Conservation (phyloP, 2,329 filamentous ascomycete species). For the Arthrobotrys sphaeroides region DNA sequence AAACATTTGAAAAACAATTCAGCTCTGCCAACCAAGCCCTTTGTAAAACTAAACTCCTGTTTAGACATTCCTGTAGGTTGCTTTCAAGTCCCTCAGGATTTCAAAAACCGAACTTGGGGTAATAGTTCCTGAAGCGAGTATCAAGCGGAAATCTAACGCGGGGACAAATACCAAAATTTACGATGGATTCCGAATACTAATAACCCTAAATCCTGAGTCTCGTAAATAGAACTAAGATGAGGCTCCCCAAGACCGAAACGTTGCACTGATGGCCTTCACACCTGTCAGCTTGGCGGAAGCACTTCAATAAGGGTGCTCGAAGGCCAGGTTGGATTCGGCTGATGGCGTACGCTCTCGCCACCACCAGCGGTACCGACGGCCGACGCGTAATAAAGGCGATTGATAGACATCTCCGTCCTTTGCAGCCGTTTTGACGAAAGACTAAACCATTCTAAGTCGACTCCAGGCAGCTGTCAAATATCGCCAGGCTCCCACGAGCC, state of each 20-base stretch:
- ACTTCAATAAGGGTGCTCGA: not conserved
- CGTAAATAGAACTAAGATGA: slow-evolving; percentile 10
- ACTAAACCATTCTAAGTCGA: slow-evolving; percentile 32
- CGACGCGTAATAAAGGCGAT: slow-evolving; percentile 14
- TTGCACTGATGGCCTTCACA: slow-evolving; percentile 11
- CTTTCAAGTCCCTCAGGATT: not conserved
- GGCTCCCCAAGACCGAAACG: slow-evolving; percentile 13
- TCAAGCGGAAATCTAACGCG: not conserved
- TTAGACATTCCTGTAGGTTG: not conserved
- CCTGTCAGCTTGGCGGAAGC: slow-evolving; percentile 12
- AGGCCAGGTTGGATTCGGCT: not conserved
- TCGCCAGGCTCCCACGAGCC: slow-evolving; percentile 45
- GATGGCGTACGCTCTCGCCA: not conserved
- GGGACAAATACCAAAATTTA: not conserved
- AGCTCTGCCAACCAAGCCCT: not conserved
- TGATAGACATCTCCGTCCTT: slow-evolving; percentile 32
- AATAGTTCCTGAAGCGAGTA: too few relatives aligned
- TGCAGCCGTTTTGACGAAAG: slow-evolving; percentile 31
- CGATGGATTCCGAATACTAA: slow-evolving; percentile 15
- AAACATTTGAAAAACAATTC: not conserved
- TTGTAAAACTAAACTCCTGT: not conserved
- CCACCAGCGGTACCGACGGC: not conserved
- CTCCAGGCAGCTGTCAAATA: slow-evolving; percentile 52
- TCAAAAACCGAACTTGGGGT: not conserved
- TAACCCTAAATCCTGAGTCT: not conserved